These are phyloP conservation scores for Quercus gilva DNA, from an alignment of 306 rosid genomes.

Conservation along the genomic window DNA sequence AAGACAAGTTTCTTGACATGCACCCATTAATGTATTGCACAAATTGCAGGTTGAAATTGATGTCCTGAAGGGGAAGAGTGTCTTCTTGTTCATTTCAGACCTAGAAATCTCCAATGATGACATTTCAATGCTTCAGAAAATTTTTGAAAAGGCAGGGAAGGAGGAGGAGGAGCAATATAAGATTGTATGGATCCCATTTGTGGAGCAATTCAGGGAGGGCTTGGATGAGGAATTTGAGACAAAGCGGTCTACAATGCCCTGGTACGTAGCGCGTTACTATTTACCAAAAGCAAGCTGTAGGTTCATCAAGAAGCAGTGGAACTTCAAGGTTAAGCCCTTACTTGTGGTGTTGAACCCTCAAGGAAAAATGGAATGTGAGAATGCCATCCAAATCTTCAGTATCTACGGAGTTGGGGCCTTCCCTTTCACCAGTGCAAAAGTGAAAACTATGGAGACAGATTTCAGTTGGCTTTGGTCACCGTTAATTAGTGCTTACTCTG, in stretches of 20 bases:
- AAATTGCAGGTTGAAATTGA: neutral
- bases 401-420: conserved; percentile 16
- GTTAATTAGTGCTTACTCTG: too few relatives aligned
- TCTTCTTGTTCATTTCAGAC: neutral
- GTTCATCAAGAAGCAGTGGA: conserved; percentile 29
- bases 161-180: conserved; percentile 3
- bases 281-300: conserved; percentile 9
- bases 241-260: conserved; percentile 1
- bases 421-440: neutral
- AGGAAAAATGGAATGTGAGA: conserved; percentile 1
- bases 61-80: neutral
- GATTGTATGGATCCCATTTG: conserved; percentile 33
- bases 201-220: conserved; percentile 1
- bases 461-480: too few relatives aligned
- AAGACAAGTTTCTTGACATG: too few relatives aligned
- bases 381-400: conserved; percentile 24
- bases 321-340: conserved; percentile 21
- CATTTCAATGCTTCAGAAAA: neutral
- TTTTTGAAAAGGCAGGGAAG: conserved; percentile 12
- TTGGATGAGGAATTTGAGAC: neutral
- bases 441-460: neutral
- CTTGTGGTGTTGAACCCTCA: conserved; percentile 19
- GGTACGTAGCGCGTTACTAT: conserved; percentile 15
- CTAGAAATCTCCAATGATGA: conserved; percentile 18
- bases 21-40: too few relatives aligned